These are phyloP conservation scores for Lepidium africanum DNA, from an alignment of 345 rosid genomes.

Conservation along the genomic window DNA sequence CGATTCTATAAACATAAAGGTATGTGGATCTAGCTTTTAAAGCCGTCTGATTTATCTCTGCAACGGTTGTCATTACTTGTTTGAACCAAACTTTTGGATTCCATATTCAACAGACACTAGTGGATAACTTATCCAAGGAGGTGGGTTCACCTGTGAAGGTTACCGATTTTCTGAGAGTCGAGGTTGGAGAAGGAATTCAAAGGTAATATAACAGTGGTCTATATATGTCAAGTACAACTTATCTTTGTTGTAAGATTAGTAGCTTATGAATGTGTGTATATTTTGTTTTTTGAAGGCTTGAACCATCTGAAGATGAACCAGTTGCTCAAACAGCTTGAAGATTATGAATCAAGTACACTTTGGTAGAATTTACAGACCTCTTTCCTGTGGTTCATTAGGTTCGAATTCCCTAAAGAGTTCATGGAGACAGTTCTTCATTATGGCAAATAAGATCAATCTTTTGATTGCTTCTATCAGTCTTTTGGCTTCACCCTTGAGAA, in stretches of 20 bases:
- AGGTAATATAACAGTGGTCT: constrained; percentile 36
- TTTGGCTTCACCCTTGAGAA: background rate
- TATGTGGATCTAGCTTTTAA: constrained; percentile 10
- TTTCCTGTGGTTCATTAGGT: background rate
- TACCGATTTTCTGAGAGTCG: constrained; percentile 75
- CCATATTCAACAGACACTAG: constrained; percentile 40
- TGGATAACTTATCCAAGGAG: constrained; percentile 66
- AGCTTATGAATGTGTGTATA: background rate
- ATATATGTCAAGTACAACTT: background rate
- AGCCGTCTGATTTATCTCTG: background rate
- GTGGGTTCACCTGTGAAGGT: constrained; percentile 77
- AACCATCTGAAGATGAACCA: constrained; percentile 22
- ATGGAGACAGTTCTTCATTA: background rate
- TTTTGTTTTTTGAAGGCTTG: constrained; percentile 19
- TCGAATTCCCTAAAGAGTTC: background rate
- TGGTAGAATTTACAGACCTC: background rate
- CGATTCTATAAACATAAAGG: constrained; percentile 68
- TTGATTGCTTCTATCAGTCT: background rate
- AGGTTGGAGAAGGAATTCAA: constrained; percentile 95
- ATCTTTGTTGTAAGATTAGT: background rate
- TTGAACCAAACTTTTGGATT: background rate
- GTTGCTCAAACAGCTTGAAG: constrained; percentile 28
- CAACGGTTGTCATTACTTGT: background rate
- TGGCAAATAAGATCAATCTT: constrained; percentile 17
- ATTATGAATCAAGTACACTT: background rate